Evolutionary conservation across 2,329 filamentous ascomycete genomes (phyloP).

Genomic region (Pseudodiploospora longispora): DNA sequence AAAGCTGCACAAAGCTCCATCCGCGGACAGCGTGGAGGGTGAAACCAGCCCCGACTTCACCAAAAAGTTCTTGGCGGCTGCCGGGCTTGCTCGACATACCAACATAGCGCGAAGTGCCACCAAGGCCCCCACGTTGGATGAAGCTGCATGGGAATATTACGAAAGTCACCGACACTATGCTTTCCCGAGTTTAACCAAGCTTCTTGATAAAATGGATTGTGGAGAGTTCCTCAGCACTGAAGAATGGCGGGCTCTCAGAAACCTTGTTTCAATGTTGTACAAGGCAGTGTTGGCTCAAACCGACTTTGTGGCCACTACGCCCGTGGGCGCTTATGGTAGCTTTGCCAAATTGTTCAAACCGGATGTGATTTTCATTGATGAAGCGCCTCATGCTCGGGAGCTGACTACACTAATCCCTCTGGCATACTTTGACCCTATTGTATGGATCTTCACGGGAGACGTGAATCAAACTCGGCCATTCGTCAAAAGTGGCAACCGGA

Average conservation of each 20-base stretch:
- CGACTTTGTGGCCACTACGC: conserved; percentile 39
- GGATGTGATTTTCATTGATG: conserved; percentile 79
- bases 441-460: conserved; percentile 39
- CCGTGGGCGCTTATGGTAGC: conserved; percentile 31
- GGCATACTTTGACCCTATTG: conserved; percentile 32
- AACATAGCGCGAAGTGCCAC: conserved; percentile 9
- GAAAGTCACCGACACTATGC: conserved; percentile 20
- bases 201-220: conserved; percentile 26
- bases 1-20: conserved; percentile 17
- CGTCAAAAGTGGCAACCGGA: conserved; percentile 21
- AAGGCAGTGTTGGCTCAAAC: conserved; percentile 26
- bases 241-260: conserved; percentile 22
- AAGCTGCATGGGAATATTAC: conserved; percentile 34
- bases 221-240: conserved; percentile 17
- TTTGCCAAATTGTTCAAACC: conserved; percentile 57
- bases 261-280: conserved; percentile 29
- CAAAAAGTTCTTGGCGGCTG: conserved; percentile 24
- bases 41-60: conserved; percentile 23
- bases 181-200: conserved; percentile 26
- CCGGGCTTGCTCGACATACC: conserved; percentile 14
- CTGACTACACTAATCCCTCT: conserved; percentile 37
- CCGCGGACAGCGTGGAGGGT: neutral
- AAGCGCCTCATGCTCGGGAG: conserved; percentile 43
- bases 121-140: conserved; percentile 32
- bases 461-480: conserved; percentile 37